phyloP scores from a whole-genome alignment of 1,284 basidiomycete species.

The Sanguinoderma infundibulare region DNA sequence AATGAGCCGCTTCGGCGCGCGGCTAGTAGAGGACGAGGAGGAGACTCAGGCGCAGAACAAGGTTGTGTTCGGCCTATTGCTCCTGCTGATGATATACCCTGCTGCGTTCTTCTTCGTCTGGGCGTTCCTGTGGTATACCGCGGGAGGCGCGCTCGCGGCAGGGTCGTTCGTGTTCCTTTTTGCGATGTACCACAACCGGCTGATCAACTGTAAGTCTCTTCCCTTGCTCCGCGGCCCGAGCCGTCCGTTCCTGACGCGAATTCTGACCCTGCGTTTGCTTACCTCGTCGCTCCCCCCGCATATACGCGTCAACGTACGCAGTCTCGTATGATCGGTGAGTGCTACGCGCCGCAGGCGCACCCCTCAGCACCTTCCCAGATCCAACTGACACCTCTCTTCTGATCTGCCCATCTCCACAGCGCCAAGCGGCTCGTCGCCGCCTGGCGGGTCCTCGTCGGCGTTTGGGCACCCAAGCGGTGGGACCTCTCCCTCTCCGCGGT shows the following conservation, averaged over 20 bases:
- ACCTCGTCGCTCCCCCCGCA: background rate
- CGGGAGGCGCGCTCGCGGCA: conserved; percentile 47
- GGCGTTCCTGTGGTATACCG: conserved; percentile 76
- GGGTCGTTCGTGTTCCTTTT: conserved; percentile 66
- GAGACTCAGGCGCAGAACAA: conserved; percentile 95
- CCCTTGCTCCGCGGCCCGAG: conserved; percentile 5
- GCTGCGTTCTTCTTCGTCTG: conserved; percentile 81
- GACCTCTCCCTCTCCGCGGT: conserved; percentile 76
- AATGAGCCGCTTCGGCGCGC: conserved; percentile 76
- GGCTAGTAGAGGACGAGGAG: conserved; percentile 83
- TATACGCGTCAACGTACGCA: conserved; percentile 29
- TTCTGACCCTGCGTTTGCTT: conserved; percentile 13
- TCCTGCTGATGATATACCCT: conserved; percentile 82
- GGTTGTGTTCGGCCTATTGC: conserved; percentile 81
- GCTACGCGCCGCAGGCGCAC: conserved; percentile 16
- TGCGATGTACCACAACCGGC: conserved; percentile 79
- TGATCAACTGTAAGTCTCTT: conserved; percentile 68
- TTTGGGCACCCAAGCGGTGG: conserved; percentile 85
- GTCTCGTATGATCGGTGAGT: conserved; percentile 83
- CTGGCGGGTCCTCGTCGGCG: conserved; percentile 89
- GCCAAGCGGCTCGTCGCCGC: conserved; percentile 84
- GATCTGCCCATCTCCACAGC: conserved; percentile 40
- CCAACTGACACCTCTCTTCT: conserved; percentile 16
- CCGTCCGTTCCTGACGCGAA: background rate
- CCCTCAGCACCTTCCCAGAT: conserved; percentile 1